Base-by-base conservation (phyloP, 2,329 filamentous ascomycete species). In the Diplodia corticola region DNA sequence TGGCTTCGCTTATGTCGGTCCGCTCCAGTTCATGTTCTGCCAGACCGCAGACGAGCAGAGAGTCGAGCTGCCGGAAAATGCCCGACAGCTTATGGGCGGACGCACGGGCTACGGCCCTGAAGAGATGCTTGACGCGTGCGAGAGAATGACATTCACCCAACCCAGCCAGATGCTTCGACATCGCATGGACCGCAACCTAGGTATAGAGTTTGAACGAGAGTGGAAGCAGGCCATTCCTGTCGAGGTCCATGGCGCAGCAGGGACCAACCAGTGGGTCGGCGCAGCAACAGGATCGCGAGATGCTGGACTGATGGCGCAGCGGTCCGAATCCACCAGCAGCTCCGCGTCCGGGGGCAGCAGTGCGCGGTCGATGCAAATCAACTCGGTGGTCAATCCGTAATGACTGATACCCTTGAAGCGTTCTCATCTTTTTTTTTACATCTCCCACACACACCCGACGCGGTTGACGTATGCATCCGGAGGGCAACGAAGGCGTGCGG, bases 41-140 rank as follows among this genome's bases (percentile, higher is more conserved):
- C 68, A 69, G 48, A 67, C 65, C 6, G 68, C 70, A 24, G 30
- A 50, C 7, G 69, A 69, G 17, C 67, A 68, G 37, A 63, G 67
- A 9, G n/a, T 68, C 17, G 15, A 20, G 9, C 40, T 71, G 30
- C 69, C 71, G 13, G 54, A 64, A 4, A 63, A 72, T 44, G 54
- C 70, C 12, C 48, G 68, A 10, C 63, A 71, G 22, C 50, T 70
- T 5, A 71, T 72, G 67, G 63, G 67, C 55, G 61, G 65, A 40
- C 66, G 64, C 33, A 64, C 63, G 37, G 26, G 57, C 24, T 72
- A 70, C 63, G 69, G 65, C 13, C 59, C 69, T 17, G 72, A 74
- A 44, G 73, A 74, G 24, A 67, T 73, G 44, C 66, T 74, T 6
- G 72, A 73, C 50, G 67, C 71, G 13, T 73, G 71, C 40, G 72